Base-by-base conservation (phyloP, 1,284 basidiomycete genomes). In the Tylopilus orsonianus region DNA sequence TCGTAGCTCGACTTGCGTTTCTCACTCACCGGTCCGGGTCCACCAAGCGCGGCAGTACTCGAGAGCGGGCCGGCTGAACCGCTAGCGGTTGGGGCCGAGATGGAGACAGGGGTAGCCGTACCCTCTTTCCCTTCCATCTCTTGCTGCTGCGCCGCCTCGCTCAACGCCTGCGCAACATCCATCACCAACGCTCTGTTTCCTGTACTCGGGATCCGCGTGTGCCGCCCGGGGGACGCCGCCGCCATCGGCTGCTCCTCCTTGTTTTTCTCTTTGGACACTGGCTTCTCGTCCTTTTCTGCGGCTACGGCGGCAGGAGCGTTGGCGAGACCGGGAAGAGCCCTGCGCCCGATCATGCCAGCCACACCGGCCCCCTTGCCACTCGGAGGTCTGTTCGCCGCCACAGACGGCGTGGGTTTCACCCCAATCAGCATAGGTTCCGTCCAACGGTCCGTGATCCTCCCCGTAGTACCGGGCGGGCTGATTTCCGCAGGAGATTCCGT, bases 181-280 rank as follows among this genome's bases (percentile, higher is more conserved):
- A 90, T 89, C 19, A 83, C 85, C 13, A 80, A 80, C 18, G 83
- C 79, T 49, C 87, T 71, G 44, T 78, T 81, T 4, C 85, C 83
- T 1, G 85, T 80, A 58, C 79, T 86, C 5, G 85, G 80, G 44
- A 83, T 84, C 18, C 84, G 79, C 29, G 67, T 52, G 58, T 78
- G 78, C 30, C 70, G 69, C 12, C 49, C 36, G 49, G 65, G 48
- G 56, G 73, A 52, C 36, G 59, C 46, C 33, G 62, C 39, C n/a
- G 53, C 39, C 2, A 12, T 1, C 4, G 46, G 12, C 9, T 44
- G 49, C 19, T 53, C 56, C 9, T 52, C 55, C 16, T 40, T 53
- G 9, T 60, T 58, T 38, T 48, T 58, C 4, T 60, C 58, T 38
- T 48, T 58, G 5, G 36, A 33, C 5, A 5, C 39, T 20, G 40